These are phyloP conservation scores for Tripterygium wilfordii DNA, from an alignment of 177 flowering plant species.

Conservation along the genomic window DNA sequence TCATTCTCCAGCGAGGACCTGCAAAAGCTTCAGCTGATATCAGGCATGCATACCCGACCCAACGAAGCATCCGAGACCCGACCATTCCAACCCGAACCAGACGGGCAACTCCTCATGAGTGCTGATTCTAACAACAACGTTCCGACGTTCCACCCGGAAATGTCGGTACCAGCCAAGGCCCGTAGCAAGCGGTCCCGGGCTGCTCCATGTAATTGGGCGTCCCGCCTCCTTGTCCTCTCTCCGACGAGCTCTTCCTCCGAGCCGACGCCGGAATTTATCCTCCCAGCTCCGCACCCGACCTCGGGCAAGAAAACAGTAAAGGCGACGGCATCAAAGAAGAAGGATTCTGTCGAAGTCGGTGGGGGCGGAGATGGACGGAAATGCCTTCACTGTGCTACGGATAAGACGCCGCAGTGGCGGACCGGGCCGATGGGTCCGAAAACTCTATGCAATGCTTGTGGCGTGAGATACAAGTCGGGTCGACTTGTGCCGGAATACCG, in stretches of 20 bases:
- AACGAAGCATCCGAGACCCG: conserved; percentile 25
- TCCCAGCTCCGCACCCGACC: background rate
- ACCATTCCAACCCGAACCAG: conserved; percentile 19
- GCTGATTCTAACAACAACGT: background rate
- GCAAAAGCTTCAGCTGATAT: conserved; percentile 42
- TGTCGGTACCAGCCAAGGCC: conserved; percentile 60
- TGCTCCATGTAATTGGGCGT: conserved; percentile 55
- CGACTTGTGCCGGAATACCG: conserved; percentile 58
- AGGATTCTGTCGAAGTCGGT: background rate
- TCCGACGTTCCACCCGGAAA: conserved; percentile 30
- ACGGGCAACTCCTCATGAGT: background rate
- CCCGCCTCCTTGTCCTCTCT: conserved; percentile 42
- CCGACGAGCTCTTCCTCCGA: conserved; percentile 21
- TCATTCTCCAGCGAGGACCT: conserved; percentile 63
- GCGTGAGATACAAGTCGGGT: conserved; percentile 58
- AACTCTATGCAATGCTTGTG: conserved; percentile 69
- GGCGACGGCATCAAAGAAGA: conserved; percentile 4
- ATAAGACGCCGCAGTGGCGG: conserved; percentile 77
- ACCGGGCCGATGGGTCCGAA: conserved; percentile 75
- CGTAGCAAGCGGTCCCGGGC: conserved; percentile 76
- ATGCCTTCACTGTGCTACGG: conserved; percentile 64
- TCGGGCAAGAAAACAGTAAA: conserved; percentile 18
- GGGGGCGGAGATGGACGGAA: conserved; percentile 32
- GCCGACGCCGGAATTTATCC: conserved; percentile 17
- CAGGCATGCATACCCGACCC: conserved; percentile 34